Conservation (phyloP, 345 rosid genomes). For the Zanthoxylum bungeanum region DNA sequence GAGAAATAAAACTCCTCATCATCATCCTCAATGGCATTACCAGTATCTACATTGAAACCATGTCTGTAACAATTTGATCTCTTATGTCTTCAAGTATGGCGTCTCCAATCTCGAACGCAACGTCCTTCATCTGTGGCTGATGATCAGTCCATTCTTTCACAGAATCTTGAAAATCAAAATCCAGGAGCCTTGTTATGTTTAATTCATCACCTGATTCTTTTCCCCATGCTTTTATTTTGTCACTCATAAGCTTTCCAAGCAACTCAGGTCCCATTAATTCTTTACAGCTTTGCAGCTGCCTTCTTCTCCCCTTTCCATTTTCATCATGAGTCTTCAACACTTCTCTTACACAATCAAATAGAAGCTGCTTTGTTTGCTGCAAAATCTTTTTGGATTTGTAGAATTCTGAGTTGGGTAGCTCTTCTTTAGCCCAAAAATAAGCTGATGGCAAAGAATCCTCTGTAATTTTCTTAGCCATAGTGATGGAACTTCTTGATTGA, state of each 20-base stretch:
- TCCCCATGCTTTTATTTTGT: slow-evolving; percentile 29
- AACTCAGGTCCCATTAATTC: slow-evolving; percentile 23
- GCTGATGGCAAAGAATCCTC: slow-evolving; percentile 36
- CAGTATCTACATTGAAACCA: slow-evolving; percentile 6
- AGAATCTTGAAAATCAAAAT: slow-evolving; percentile 26
- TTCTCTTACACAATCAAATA: slow-evolving; percentile 50
- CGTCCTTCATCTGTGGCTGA: slow-evolving; percentile 18
- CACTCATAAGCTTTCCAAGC: slow-evolving; percentile 29
- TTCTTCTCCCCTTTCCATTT: slow-evolving; percentile 11
- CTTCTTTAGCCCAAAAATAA: slow-evolving; percentile 35
- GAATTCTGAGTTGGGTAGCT: slow-evolving; percentile 10
- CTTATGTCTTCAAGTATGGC: slow-evolving; percentile 36
- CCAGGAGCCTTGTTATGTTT: slow-evolving; percentile 18
- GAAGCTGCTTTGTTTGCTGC: slow-evolving; percentile 44
- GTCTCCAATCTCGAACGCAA: slow-evolving; percentile 36
- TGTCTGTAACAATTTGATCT: slow-evolving; percentile 28
- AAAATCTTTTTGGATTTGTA: slow-evolving; percentile 29
- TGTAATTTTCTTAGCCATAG: slow-evolving; percentile 18
- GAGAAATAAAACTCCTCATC: too few species aligned
- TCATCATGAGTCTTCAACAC: slow-evolving; percentile 24
- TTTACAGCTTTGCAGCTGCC: neutral
- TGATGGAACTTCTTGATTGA: slow-evolving; percentile 7
- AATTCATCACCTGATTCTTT: slow-evolving; percentile 24
- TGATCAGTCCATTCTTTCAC: slow-evolving; percentile 32
- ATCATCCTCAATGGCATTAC: too few species aligned